Evolutionary conservation across 192 early-diverging fungal species (phyloP), one percentile per base, ranked within the genome.

Genomic region (Powellomyces hirtus): DNA sequence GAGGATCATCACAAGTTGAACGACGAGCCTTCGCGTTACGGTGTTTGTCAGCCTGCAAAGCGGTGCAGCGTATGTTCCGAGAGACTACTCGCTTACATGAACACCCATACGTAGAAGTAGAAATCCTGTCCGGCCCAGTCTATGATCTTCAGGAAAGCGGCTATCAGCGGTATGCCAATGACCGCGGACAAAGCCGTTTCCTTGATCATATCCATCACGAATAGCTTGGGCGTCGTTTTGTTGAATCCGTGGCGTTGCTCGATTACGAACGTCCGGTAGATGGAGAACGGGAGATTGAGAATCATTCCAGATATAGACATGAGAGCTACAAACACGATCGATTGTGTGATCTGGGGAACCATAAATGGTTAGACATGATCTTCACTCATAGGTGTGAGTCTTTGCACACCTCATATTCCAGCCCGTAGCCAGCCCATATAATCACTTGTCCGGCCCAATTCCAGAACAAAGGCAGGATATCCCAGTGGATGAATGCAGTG

Each of bases 181-280:
- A 86, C 83, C 4, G 77, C 80, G 6, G 80, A 81, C 46, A 98
- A 75, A 24, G 86, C 38, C 45, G 90, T 76, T 1, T 75, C 80
- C 75, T 97, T 98, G 60, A 91, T 57, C 64, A 83, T 64, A 71
- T 98, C 96, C 0, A 84, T 83, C 36, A 94, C 76, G 72, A 89
- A 98, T 38, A 95, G 68, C 0, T 80, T n/a, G n/a, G 89, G 49
- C 7, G 95, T 96, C 73, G 90, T 88, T 73, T 98, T 98, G 81
- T 98, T 98, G 77, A 98, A 97, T 4, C 95, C 95, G 74, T 96
- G 94, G 29, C 84, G 78, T 71, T 90, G 86, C 79, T 98, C 96
- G 65, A 98, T 89, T 11, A 98, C 93, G 88, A 98, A 98, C 0
- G 91, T 96, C 51, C 82, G 83, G 74, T 95, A 98, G 27, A 96